Base-by-base conservation (phyloP, 768 basidiomycete species). In the Suillus sp. region DNA sequence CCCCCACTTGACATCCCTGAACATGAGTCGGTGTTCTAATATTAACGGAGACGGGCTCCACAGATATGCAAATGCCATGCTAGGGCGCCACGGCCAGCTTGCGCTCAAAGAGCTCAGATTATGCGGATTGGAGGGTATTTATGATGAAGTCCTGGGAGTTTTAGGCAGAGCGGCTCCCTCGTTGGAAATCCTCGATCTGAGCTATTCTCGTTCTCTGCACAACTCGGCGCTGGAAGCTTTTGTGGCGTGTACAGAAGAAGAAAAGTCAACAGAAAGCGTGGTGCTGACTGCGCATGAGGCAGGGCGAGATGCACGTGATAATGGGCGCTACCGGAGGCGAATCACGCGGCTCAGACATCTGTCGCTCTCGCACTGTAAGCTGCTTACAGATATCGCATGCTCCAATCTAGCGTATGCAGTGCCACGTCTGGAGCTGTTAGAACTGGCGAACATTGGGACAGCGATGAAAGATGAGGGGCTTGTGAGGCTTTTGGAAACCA, bases 131-230 rank as follows among this genome's bases (percentile, higher is more conserved):
- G 85, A 81, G 69, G 78, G 84, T 60, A 74, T 88, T 58, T 77
- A 81, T 18, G 89, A 91, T 68, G 77, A 79, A 13, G 82, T 83
- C 68, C 84, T 96, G 83, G 73, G 79, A n/a, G 75, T 78, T 11
- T 78, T 95, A 40, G 93, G 90, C 7, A 83, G 78, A 66, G 88
- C 84, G 3, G 83, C 90, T 0, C 91, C 91, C 22, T 78, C 80
- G 68, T 82, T 96, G 25, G 91, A 93, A 73, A 84, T 92, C 20
- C 78, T 96, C 25, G 94, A 96, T 74, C 76, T 95, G 65, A 91
- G 90, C 75, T 90, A 91, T 69, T 80, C 84, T 62, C 82, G 82
- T 35, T 83, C 86, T 62, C 73, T 95, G 63, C 89, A 88, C 71
- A 93, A 94, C 71, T 88, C 90, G 2, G 85, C 87, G 2, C 66